Evolutionary conservation across 2,329 filamentous ascomycete genomes (phyloP).

Genomic region (Coniosporium tulheliwenetii): DNA sequence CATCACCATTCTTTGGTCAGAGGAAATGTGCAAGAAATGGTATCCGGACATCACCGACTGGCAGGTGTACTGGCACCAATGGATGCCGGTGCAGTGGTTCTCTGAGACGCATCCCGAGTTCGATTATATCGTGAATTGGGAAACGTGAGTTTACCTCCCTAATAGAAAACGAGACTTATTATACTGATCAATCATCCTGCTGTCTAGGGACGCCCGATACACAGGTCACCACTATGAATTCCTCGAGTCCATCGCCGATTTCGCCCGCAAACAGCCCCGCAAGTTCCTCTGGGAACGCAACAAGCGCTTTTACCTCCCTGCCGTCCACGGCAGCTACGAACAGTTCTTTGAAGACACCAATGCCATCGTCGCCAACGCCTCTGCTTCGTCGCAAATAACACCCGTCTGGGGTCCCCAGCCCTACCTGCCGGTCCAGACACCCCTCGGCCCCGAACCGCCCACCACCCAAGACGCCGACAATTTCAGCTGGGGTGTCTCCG

Average conservation of each 20-base stretch:
- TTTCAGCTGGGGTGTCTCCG: constrained; percentile 74
- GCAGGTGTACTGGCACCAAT: constrained; percentile 41
- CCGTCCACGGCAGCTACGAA: constrained; percentile 33
- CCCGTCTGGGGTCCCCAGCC: constrained; percentile 75
- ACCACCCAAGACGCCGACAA: constrained; percentile 62
- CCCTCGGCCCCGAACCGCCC: constrained; percentile 61
- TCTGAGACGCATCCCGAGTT: constrained; percentile 63
- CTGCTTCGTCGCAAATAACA: constrained; percentile 25
- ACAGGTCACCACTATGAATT: constrained; percentile 74
- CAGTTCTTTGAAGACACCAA: constrained; percentile 28
- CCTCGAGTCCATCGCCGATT: constrained; percentile 45
- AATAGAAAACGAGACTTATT: too few relatives aligned
- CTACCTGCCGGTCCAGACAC: constrained; percentile 49
- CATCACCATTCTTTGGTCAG: constrained; percentile 62
- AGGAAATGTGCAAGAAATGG: constrained; percentile 32
- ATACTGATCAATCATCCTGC: too few relatives aligned
- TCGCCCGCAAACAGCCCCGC: constrained; percentile 36
- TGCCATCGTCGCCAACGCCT: constrained; percentile 22
- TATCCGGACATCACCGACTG: constrained; percentile 28
- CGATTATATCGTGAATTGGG: constrained; percentile 73
- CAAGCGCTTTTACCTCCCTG: constrained; percentile 39
- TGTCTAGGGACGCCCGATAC: constrained; percentile 46
- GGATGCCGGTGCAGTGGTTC: constrained; percentile 62
- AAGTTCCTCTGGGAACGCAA: constrained; percentile 45
- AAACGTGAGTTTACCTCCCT: constrained; percentile 30